Percentiles rank a stretch among this genome's conserved stretches.
Evolutionary conservation across 352 stramenopile genomes (phyloP).

Genomic region (Phytophthora meadii): DNA sequence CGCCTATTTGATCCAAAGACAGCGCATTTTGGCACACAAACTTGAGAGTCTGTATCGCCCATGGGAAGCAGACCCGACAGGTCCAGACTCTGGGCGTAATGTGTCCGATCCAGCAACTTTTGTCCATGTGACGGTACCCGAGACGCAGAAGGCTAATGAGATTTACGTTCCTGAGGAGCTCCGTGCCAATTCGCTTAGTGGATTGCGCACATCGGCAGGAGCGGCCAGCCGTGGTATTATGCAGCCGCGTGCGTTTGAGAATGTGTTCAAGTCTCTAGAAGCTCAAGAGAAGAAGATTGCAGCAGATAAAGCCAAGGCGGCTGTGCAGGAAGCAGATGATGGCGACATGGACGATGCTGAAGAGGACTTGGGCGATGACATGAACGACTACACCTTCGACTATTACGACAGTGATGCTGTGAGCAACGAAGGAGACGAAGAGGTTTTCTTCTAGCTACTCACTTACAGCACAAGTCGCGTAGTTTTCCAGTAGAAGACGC

Average conservation of each 20-base stretch:
- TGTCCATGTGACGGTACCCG: slow-evolving; percentile 70
- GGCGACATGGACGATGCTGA: slow-evolving; percentile 72
- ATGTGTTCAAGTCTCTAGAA: slow-evolving; percentile 74
- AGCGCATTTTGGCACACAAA: slow-evolving; percentile 73
- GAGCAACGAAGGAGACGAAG: slow-evolving; percentile 75
- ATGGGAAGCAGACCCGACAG: slow-evolving; percentile 50
- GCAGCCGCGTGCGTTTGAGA: slow-evolving; percentile 72
- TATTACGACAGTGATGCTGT: slow-evolving; percentile 81
- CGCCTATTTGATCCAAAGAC: slow-evolving; percentile 73
- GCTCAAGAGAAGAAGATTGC: slow-evolving; percentile 66
- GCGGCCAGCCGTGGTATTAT: slow-evolving; percentile 52
- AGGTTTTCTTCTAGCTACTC: slow-evolving; percentile 71
- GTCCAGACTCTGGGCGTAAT: slow-evolving; percentile 30
- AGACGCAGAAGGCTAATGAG: slow-evolving; percentile 59
- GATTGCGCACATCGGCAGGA: slow-evolving; percentile 33
- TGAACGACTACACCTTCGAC: slow-evolving; percentile 86
- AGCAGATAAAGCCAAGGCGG: slow-evolving; percentile 53
- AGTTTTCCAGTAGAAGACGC: slow-evolving; percentile 16
- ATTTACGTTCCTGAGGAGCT: slow-evolving; percentile 74
- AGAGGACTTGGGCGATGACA: slow-evolving; percentile 76
- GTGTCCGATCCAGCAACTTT: slow-evolving; percentile 47
- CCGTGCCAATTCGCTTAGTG: slow-evolving; percentile 61
- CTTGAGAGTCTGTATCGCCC: slow-evolving; percentile 74
- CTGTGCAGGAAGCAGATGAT: slow-evolving; percentile 52
- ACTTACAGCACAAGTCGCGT: slow-evolving; percentile 1